These are phyloP conservation scores for Xylaria cubensis DNA, from an alignment of 495 filamentous ascomycete genomes.

Conservation along the genomic window DNA sequence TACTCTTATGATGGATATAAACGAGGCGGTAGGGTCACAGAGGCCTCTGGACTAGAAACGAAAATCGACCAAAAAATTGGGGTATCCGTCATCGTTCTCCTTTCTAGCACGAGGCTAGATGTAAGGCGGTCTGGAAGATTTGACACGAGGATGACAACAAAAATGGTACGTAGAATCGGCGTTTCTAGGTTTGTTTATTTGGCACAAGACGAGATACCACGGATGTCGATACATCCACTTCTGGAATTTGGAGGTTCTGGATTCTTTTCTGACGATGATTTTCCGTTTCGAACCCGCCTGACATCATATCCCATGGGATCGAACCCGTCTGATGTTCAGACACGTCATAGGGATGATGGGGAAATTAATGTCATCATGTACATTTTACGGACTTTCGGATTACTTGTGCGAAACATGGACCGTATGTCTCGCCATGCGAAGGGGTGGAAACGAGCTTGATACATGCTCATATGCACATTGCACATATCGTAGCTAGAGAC, in stretches of 20 bases:
- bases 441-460: neutral
- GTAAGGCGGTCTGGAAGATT: neutral
- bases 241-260: neutral
- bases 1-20: conserved; percentile 18
- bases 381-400: neutral
- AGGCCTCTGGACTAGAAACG: neutral
- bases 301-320: neutral
- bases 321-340: neutral
- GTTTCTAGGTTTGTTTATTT: conserved; percentile 9
- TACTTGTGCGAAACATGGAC: neutral
- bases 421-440: neutral
- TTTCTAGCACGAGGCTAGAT: neutral
- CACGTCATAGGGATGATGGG: neutral
- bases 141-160: neutral
- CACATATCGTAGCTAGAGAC: neutral
- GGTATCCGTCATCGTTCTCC: neutral
- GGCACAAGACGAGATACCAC: conserved; percentile 15
- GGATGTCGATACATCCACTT: conserved; percentile 15
- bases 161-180: neutral
- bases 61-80: neutral
- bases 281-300: neutral
- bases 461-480: neutral
- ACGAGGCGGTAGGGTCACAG: neutral
- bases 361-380: neutral
- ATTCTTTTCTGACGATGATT: neutral